Conservation (phyloP, 768 basidiomycete genomes). For the Lactarius vividus region DNA sequence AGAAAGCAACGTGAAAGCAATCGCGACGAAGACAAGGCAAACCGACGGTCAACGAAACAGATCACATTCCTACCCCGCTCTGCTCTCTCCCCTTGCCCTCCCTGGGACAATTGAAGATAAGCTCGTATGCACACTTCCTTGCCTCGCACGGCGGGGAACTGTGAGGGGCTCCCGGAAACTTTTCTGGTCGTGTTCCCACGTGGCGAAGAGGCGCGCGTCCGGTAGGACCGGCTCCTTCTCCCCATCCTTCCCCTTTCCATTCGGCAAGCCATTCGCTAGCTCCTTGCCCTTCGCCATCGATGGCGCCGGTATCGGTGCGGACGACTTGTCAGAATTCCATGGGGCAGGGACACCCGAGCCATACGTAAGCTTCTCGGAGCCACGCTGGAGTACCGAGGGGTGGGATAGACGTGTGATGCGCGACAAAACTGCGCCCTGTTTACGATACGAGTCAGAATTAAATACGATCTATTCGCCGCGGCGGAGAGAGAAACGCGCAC, state of each 20-base stretch:
- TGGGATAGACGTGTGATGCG: constrained; percentile 64
- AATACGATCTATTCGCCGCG: neutral
- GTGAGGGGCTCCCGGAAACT: constrained; percentile 39
- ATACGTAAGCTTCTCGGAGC: constrained; percentile 40
- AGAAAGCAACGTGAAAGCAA: constrained; percentile 22
- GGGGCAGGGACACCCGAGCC: constrained; percentile 42
- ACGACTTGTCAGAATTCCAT: constrained; percentile 42
- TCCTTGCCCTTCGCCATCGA: constrained; percentile 30
- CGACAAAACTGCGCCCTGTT: constrained; percentile 51
- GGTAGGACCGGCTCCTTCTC: constrained; percentile 37
- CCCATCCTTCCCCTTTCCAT: constrained; percentile 32
- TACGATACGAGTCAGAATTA: neutral
- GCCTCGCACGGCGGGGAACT: constrained; percentile 31
- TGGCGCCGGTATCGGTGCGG: constrained; percentile 26
- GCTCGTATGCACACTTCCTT: constrained; percentile 26
- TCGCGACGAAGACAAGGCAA: constrained; percentile 11
- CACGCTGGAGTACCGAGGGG: constrained; percentile 61
- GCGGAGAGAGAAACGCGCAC: constrained; percentile 40
- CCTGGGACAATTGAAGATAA: constrained; percentile 20
- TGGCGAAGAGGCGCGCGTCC: constrained; percentile 49
- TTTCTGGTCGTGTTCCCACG: constrained; percentile 50
- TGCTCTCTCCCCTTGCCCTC: constrained; percentile 25
- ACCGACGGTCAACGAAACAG: constrained; percentile 2
- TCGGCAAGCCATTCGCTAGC: constrained; percentile 29
- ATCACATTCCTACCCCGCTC: constrained; percentile 21